Percentiles rank a stretch among this genome's conserved stretches.
Conservation (phyloP, 1,284 basidiomycete genomes). For the Moniliophthora roreri region DNA sequence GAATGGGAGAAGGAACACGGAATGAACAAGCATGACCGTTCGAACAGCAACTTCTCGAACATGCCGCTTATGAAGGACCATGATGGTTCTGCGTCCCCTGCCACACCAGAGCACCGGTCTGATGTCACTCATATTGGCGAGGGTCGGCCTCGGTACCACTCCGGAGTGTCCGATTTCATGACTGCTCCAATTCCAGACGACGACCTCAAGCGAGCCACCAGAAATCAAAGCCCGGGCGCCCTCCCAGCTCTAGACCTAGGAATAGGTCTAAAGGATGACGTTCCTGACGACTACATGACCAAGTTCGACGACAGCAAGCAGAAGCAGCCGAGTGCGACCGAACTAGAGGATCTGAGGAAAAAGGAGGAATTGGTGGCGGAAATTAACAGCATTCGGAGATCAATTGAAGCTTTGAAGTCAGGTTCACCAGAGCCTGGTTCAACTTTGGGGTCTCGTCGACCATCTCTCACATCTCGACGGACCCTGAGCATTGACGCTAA, state of each 20-base stretch:
- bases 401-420: constrained; percentile 70
- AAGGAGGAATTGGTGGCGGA: constrained; percentile 72
- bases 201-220: constrained; percentile 50
- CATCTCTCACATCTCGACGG: constrained; percentile 65
- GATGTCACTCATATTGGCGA: constrained; percentile 53
- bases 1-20: constrained; percentile 88
- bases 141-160: constrained; percentile 55
- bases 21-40: constrained; percentile 56
- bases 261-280: constrained; percentile 65
- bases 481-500: constrained; percentile 66
- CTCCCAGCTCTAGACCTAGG: constrained; percentile 76
- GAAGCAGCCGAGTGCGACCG: constrained; percentile 41
- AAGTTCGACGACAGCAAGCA: constrained; percentile 38
- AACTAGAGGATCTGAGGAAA: constrained; percentile 55
- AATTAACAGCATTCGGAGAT: constrained; percentile 74
- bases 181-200: constrained; percentile 59
- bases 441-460: constrained; percentile 59
- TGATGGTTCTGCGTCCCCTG: constrained; percentile 52
- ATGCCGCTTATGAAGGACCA: constrained; percentile 59
- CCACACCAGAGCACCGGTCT: constrained; percentile 46
- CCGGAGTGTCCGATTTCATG: constrained; percentile 72
- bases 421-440: constrained; percentile 62
- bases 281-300: constrained; percentile 66
- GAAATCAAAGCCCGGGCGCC: constrained; percentile 54
- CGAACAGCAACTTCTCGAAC: constrained; percentile 56